These are phyloP conservation scores for Lithospermum erythrorhizon DNA, from an alignment of 257 asterid species.

Conservation along the genomic window DNA sequence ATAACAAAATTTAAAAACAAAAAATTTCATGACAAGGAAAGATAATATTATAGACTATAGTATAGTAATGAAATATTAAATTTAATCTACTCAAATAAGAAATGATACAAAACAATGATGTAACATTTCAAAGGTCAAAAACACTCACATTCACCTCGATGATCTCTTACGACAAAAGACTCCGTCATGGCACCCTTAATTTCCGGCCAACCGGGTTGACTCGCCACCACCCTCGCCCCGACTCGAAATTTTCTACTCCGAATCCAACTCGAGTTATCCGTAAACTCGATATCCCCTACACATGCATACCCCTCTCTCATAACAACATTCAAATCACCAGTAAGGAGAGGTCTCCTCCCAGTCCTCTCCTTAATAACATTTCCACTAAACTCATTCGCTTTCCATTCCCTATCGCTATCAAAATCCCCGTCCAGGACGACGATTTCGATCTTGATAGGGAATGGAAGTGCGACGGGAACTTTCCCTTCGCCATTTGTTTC, in stretches of 20 bases:
- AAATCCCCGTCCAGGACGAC: slow-evolving; percentile 66
- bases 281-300: slow-evolving; percentile 53
- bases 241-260: slow-evolving; percentile 51
- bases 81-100: not conserved
- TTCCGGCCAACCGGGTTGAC: not conserved
- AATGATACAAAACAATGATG: too few species aligned
- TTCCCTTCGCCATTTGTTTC: slow-evolving; percentile 10
- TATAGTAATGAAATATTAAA: not conserved
- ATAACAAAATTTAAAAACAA: too few species aligned
- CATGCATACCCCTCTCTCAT: slow-evolving; percentile 40
- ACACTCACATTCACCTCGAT: slow-evolving; percentile 68
- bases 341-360: slow-evolving; percentile 53
- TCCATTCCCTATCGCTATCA: slow-evolving; percentile 23
- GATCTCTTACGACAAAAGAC: slow-evolving; percentile 60
- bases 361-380: slow-evolving; percentile 41
- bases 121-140: not conserved
- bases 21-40: too few species aligned
- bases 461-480: slow-evolving; percentile 19
- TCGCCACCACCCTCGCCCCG: slow-evolving; percentile 43
- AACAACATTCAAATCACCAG: slow-evolving; percentile 33
- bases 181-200: slow-evolving; percentile 50
- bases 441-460: slow-evolving; percentile 34
- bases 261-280: slow-evolving; percentile 76
- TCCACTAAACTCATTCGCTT: slow-evolving; percentile 23
- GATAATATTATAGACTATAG: not conserved